phyloP scores from a whole-genome alignment of 768 basidiomycete species.

The Suillus weaverae region DNA sequence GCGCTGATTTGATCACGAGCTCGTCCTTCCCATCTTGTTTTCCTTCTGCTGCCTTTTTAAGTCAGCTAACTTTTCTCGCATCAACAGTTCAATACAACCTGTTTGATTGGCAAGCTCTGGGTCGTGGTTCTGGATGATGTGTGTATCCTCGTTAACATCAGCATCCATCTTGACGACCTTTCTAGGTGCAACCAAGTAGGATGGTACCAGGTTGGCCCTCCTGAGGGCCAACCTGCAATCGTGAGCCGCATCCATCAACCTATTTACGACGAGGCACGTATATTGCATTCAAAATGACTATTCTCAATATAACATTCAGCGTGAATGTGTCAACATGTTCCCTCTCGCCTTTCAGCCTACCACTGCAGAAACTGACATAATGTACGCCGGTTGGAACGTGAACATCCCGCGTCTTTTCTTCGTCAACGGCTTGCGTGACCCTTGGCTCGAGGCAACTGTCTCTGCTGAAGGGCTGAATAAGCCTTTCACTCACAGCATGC shows the following conservation, averaged over 20 bases:
- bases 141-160: conserved; percentile 17
- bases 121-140: conserved; percentile 77
- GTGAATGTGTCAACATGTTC: conserved; percentile 71
- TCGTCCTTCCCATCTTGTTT: background rate
- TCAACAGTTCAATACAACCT: conserved; percentile 47
- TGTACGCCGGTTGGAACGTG: conserved; percentile 68
- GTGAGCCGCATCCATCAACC: conserved; percentile 35
- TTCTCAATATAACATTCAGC: conserved; percentile 33
- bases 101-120: conserved; percentile 72
- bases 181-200: conserved; percentile 71
- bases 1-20: background rate
- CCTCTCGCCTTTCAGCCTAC: conserved; percentile 54
- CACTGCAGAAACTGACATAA: conserved; percentile 42
- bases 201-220: conserved; percentile 42
- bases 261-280: conserved; percentile 26
- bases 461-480: conserved; percentile 53
- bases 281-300: background rate
- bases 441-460: conserved; percentile 69
- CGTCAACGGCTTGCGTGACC: conserved; percentile 65
- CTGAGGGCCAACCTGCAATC: conserved; percentile 33
- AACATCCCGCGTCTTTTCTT: conserved; percentile 61
- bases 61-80: background rate
- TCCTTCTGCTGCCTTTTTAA: background rate
- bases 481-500: conserved; percentile 51
- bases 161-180: background rate